Conservation (phyloP, 148 eudicot species). For the Heliosperma pusillum region DNA sequence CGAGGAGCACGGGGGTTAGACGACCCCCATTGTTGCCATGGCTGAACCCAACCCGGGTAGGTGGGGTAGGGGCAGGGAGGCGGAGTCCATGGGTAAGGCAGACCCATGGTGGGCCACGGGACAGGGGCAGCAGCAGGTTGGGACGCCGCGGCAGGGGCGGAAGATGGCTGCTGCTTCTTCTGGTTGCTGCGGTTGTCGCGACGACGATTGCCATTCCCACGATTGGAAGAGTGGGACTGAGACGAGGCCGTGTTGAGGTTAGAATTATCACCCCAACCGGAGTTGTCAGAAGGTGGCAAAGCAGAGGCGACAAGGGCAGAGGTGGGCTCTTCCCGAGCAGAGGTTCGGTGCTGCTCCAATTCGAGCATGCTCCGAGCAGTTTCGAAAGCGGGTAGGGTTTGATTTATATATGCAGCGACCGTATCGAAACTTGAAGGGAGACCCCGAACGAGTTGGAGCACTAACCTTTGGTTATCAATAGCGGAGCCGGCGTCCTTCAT, state of each 20-base stretch:
- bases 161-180: neutral
- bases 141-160: neutral
- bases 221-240: neutral
- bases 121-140: no score
- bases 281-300: neutral
- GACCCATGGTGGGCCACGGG: neutral
- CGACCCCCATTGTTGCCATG: neutral
- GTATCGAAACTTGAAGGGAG: neutral
- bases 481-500: neutral
- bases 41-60: neutral
- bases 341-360: neutral
- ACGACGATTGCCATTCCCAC: neutral
- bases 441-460: neutral
- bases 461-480: neutral
- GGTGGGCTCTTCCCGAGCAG: neutral
- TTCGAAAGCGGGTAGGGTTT: no score
- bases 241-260: no score
- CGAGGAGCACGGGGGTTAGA: no score
- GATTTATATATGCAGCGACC: neutral
- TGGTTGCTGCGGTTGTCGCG: neutral
- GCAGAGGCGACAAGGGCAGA: neutral
- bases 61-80: neutral
- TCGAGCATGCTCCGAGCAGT: no score
- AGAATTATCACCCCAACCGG: neutral
- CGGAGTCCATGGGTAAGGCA: neutral